These are phyloP conservation scores for Aureobasidium musti DNA, from an alignment of 2,329 filamentous ascomycete genomes.

Conservation along the genomic window DNA sequence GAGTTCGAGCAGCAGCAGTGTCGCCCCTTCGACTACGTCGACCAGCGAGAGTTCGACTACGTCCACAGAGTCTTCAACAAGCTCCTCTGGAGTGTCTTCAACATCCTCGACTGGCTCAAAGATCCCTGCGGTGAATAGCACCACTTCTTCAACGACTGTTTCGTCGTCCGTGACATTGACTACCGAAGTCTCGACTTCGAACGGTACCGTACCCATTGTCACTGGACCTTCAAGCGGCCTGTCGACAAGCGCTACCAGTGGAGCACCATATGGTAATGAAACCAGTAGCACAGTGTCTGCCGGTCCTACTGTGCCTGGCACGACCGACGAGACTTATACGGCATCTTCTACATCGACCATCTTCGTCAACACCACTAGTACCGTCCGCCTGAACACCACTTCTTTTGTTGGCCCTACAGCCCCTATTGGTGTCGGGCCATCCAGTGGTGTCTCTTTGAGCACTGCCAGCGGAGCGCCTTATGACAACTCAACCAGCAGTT, in stretches of 20 bases:
- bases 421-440: conserved; percentile 5
- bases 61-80: background rate
- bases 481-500: conserved; percentile 3
- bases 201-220: background rate
- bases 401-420: background rate
- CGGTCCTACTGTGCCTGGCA: too few relatives aligned
- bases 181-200: conserved; percentile 1
- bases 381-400: background rate
- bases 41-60: background rate
- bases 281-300: too few relatives aligned
- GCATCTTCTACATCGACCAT: background rate
- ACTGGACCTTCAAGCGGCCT: background rate
- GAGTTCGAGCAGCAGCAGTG: conserved; percentile 21
- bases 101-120: background rate
- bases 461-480: background rate
- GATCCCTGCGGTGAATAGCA: background rate
- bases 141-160: background rate
- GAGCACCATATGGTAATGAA: conserved; percentile 6
- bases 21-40: background rate
- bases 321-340: too few relatives aligned
- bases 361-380: conserved; percentile 1
- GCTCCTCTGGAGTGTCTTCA: conserved; percentile 1
- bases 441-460: background rate
- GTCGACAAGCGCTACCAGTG: background rate
- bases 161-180: background rate